These are phyloP conservation scores for Corymbia maculata DNA, from an alignment of 345 rosid genomes.

Conservation along the genomic window DNA sequence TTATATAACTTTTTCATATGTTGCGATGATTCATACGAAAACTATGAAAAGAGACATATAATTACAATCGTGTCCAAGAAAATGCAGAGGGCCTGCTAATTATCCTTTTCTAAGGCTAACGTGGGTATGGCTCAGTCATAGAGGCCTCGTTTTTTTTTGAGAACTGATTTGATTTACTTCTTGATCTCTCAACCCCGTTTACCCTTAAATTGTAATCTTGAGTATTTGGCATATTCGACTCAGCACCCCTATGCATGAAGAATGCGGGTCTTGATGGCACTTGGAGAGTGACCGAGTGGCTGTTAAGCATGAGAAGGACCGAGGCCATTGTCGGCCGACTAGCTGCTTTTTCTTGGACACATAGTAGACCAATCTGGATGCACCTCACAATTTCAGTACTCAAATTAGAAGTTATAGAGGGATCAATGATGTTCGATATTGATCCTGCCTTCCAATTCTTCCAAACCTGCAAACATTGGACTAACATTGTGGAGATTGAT, in stretches of 20 bases:
- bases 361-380: constrained; percentile 43
- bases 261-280: constrained; percentile 34
- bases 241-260: background rate
- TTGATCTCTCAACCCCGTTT: background rate
- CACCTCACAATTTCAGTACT: constrained; percentile 31
- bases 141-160: background rate
- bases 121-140: too few species aligned
- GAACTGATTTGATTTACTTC: background rate
- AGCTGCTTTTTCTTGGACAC: constrained; percentile 40
- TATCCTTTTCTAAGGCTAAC: too few species aligned
- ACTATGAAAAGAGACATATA: too few species aligned
- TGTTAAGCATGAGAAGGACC: constrained; percentile 34
- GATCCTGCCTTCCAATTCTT: constrained; percentile 36
- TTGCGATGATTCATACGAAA: too few species aligned
- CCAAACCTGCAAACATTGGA: constrained; percentile 30
- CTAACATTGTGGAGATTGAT: too few species aligned
- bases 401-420: constrained; percentile 12
- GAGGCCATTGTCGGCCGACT: constrained; percentile 40
- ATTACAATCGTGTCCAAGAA: too few species aligned
- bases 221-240: too few species aligned
- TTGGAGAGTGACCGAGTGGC: constrained; percentile 27
- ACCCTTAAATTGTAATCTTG: background rate
- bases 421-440: constrained; percentile 23
- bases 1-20: too few species aligned
- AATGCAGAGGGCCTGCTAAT: too few species aligned